Evolutionary conservation across 2,329 filamentous ascomycete species (phyloP).

Genomic region (Knoxdaviesia proteae): DNA sequence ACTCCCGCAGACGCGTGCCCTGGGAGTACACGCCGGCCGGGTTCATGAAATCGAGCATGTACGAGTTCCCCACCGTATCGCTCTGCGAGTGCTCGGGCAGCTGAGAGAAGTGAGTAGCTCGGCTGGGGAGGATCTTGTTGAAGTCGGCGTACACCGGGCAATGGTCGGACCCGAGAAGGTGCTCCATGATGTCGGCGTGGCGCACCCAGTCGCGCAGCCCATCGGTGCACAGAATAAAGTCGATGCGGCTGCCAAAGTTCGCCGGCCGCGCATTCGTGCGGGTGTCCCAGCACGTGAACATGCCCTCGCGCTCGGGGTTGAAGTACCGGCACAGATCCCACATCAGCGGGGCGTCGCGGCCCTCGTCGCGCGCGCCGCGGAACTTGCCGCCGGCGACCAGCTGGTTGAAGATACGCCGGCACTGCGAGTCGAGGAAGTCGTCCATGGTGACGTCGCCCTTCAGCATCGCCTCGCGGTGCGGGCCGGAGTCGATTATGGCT

Average conservation of each 20-base stretch:
- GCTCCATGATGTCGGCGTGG: slow-evolving; percentile 75
- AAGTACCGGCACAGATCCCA: slow-evolving; percentile 72
- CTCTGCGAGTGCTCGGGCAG: slow-evolving; percentile 41
- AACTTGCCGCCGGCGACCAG: slow-evolving; percentile 57
- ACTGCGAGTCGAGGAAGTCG: slow-evolving; percentile 52
- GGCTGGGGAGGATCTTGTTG: no score
- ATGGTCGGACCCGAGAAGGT: slow-evolving; percentile 85
- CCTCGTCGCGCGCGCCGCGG: slow-evolving; percentile 42
- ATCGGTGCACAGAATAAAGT: slow-evolving; percentile 73
- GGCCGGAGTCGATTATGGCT: slow-evolving; percentile 55
- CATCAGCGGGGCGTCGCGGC: slow-evolving; percentile 48
- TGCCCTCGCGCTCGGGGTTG: slow-evolving; percentile 58
- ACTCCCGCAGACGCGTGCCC: slow-evolving; percentile 45
- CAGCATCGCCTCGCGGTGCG: slow-evolving; percentile 46
- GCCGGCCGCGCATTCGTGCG: slow-evolving; percentile 88
- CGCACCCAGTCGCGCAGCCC: slow-evolving; percentile 63
- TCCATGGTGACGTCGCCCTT: slow-evolving; percentile 48
- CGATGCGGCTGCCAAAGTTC: slow-evolving; percentile 82
- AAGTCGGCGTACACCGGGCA: slow-evolving; percentile 67
- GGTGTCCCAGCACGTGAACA: slow-evolving; percentile 97
- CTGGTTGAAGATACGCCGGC: slow-evolving; percentile 66
- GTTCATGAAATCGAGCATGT: slow-evolving; percentile 59
- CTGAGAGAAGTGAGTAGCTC: no score
- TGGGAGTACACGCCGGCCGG: slow-evolving; percentile 47
- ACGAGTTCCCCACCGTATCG: slow-evolving; percentile 20